These are phyloP conservation scores for Chenopodium album DNA, from an alignment of 148 eudicot genomes.

Conservation along the genomic window DNA sequence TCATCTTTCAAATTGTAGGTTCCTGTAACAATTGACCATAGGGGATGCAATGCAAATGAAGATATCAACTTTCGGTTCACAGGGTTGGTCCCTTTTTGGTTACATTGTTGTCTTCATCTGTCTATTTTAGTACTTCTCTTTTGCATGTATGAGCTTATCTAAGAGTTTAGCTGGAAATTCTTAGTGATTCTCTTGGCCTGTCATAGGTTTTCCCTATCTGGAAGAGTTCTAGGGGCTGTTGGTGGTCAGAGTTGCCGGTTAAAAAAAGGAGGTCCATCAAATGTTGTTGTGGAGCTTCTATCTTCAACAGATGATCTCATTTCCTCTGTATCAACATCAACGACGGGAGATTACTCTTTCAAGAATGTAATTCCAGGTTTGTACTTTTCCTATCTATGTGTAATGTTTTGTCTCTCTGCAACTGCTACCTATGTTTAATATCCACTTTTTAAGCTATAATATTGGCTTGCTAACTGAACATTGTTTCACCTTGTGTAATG, in stretches of 20 bases:
- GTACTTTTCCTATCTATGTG: not conserved
- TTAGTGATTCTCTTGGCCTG: constrained; percentile 2
- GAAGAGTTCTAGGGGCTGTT: constrained; percentile 84
- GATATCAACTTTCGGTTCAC: constrained; percentile 95
- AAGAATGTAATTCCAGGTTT: constrained; percentile 79
- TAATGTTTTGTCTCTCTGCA: not conserved
- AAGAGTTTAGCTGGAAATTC: not conserved
- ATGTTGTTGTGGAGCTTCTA: constrained; percentile 79
- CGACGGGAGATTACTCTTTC: constrained; percentile 71
- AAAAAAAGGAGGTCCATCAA: constrained; percentile 81
- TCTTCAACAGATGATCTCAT: constrained; percentile 56
- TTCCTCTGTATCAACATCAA: constrained; percentile 71
- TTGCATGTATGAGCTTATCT: constrained; percentile 6
- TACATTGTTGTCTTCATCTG: not conserved
- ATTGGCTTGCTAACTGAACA: constrained; percentile 3
- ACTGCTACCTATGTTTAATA: not conserved
- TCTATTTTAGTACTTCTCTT: not conserved
- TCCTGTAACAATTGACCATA: constrained; percentile 71
- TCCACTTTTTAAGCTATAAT: not conserved
- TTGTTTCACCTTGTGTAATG: not conserved
- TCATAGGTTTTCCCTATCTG: constrained; percentile 79
- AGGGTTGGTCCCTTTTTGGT: constrained; percentile 50
- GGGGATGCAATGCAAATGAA: constrained; percentile 93
- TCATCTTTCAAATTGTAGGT: constrained; percentile 43
- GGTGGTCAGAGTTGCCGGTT: constrained; percentile 76